Base-by-base conservation (phyloP, 805 yeast species). In the Starmerella vitae region DNA sequence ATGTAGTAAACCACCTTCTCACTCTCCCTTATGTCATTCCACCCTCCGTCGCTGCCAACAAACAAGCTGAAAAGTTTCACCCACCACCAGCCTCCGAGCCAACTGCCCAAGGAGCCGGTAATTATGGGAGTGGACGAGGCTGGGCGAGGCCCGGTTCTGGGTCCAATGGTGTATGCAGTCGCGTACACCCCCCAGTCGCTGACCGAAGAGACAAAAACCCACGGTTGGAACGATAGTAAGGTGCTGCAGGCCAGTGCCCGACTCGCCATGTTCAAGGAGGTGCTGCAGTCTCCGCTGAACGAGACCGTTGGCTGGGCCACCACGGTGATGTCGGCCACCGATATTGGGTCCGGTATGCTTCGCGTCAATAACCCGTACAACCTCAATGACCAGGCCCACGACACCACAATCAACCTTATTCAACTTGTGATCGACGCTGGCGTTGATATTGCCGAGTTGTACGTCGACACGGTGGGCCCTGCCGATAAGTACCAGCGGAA, bases 391-490 rank as follows among this genome's bases (percentile, higher is more conserved):
- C 98, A 91, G 59, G 98, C 98, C 0, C 97, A 91, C 54, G 94
- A 85, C 52, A 77, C 93, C 0, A 91, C 99, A 0, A 86, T 86
- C 54, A 74, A 64, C 13, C 61, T 91, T 43, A 84, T 91, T 29
- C 71, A 70, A 44, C 72, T 70, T 9, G 77, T 82, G 0, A 28
- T 82, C 4, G 71, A 68, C 22, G 60, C 63, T 26, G 80, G 82
- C 1, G 76, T 82, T 5, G 69, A 72, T 29, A 55, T 91, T 5
- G 67, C 64, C 20, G 83, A 83, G 54, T 71, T 86, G 0, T 91
- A 70, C 57, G 86, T 91, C 4, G 99, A 91, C 57, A 91, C 99
- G 0, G 98, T 91, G 30, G 99, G 99, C 0, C 96, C 97, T 1
- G 97, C 98, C 12, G 71, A 60, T 1, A 64, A 78, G 26, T 91